Percentiles rank a stretch among this genome's conserved stretches.
These are phyloP conservation scores for Rhodosporidiobolus odoratus DNA, from an alignment of 768 basidiomycete genomes.

Conservation along the genomic window DNA sequence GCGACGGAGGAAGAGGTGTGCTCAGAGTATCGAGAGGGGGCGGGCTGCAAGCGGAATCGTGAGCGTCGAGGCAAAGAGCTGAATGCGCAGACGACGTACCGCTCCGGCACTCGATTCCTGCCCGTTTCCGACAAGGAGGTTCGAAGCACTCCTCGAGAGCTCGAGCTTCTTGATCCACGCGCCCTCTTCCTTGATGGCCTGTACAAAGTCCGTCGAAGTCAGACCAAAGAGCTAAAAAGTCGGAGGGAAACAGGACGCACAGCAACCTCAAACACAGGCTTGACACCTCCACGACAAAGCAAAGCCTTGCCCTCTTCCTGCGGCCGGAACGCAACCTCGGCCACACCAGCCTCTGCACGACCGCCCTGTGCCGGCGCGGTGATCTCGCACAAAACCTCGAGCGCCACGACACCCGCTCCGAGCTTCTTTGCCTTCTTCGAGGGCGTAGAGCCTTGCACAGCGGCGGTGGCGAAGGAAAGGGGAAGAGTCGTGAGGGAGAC, in stretches of 20 bases:
- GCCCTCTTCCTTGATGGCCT: constrained; percentile 33
- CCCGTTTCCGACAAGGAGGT: constrained; percentile 15
- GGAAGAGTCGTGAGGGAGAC: constrained; percentile 25
- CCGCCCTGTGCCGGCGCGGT: constrained; percentile 8
- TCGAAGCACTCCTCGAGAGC: constrained; percentile 11
- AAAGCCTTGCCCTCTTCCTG: constrained; percentile 13
- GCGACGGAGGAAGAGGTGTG: constrained; percentile 11
- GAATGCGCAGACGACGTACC: constrained; percentile 5
- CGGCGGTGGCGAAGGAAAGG: constrained; percentile 5
- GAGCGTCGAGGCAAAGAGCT: no score
- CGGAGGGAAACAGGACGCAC: constrained; percentile 5
- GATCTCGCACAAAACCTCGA: constrained; percentile 27
- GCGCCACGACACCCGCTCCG: constrained; percentile 19
- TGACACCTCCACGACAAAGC: constrained; percentile 30
- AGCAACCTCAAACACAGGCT: constrained; percentile 34
- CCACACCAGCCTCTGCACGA: constrained; percentile 15
- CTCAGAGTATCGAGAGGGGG: constrained; percentile 34
- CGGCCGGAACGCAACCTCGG: constrained; percentile 11
- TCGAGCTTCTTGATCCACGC: constrained; percentile 23
- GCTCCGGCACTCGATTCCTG: constrained; percentile 8
- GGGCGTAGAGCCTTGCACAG: background rate
- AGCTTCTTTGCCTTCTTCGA: constrained; percentile 26
- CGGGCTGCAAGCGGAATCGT: constrained; percentile 7
- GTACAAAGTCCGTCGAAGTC: background rate
- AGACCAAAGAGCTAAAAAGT: background rate